Conservation (phyloP, 345 rosid genomes). For the Gossypium bickii region DNA sequence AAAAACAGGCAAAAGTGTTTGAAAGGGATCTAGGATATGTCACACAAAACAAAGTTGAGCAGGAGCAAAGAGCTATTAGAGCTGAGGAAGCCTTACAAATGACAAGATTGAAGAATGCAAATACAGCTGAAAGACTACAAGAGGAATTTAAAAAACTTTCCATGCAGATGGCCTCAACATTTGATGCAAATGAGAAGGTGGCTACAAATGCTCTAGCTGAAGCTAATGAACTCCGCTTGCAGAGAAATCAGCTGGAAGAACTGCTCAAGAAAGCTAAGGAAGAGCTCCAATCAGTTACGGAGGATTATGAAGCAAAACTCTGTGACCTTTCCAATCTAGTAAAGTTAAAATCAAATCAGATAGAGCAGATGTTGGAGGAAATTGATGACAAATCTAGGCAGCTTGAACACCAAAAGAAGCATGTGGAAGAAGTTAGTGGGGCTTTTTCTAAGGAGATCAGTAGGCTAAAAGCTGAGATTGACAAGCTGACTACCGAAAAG, state of each 20-base stretch:
- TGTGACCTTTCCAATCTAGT: slow-evolving; percentile 41
- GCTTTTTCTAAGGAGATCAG: slow-evolving; percentile 36
- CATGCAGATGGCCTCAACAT: slow-evolving; percentile 69
- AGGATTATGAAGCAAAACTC: slow-evolving; percentile 48
- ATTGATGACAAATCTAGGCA: slow-evolving; percentile 45
- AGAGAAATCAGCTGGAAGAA: slow-evolving; percentile 60
- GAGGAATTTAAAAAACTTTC: slow-evolving; percentile 75
- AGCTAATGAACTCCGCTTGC: slow-evolving; percentile 53
- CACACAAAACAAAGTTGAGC: slow-evolving; percentile 55
- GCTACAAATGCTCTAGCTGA: slow-evolving; percentile 70
- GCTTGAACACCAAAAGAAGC: slow-evolving; percentile 48
- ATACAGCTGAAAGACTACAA: slow-evolving; percentile 74
- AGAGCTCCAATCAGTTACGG: slow-evolving; percentile 41
- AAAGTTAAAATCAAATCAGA: slow-evolving; percentile 39
- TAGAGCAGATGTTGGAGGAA: slow-evolving; percentile 41
- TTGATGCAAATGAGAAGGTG: slow-evolving; percentile 76
- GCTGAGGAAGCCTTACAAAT: slow-evolving; percentile 74
- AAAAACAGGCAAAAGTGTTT: slow-evolving; percentile 48
- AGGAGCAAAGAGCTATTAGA: slow-evolving; percentile 76
- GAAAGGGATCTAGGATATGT: slow-evolving; percentile 62
- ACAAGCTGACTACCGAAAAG: slow-evolving; percentile 31
- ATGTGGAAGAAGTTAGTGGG: slow-evolving; percentile 39
- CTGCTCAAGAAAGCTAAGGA: slow-evolving; percentile 52
- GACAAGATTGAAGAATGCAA: slow-evolving; percentile 65
- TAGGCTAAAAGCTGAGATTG: slow-evolving; percentile 40